These are phyloP conservation scores for Coelastrella sp. DNA, from an alignment of 139 green algal species.

Conservation along the genomic window DNA sequence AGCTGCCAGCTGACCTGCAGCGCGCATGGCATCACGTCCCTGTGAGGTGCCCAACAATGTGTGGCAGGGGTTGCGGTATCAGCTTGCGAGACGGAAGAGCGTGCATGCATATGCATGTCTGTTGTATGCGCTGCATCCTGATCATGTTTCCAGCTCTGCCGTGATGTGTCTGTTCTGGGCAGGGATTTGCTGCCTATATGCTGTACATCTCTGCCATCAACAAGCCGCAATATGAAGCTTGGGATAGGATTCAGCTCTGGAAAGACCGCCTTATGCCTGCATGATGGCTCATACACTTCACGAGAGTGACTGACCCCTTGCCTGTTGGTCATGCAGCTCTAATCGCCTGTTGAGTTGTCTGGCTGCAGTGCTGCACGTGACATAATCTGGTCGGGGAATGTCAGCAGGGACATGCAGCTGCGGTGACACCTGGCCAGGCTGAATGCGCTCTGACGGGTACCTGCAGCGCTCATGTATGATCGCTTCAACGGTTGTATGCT, in stretches of 20 bases:
- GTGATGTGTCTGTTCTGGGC: too few species aligned
- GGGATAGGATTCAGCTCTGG: too few species aligned
- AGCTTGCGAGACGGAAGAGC: too few species aligned
- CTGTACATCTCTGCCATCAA: too few species aligned
- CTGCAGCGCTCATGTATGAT: not conserved
- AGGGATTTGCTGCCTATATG: too few species aligned
- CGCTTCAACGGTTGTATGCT: too few species aligned
- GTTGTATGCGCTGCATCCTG: not conserved
- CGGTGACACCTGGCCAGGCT: conserved; percentile 55
- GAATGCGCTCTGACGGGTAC: conserved; percentile 32
- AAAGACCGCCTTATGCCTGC: too few species aligned
- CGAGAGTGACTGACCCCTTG: not conserved
- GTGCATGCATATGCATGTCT: not conserved
- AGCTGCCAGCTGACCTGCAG: conserved; percentile 86
- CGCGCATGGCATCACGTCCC: conserved; percentile 86
- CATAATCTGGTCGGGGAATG: conserved; percentile 84
- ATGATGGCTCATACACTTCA: too few species aligned
- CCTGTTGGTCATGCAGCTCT: conserved; percentile 37
- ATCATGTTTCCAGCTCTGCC: too few species aligned
- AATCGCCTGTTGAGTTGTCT: not conserved
- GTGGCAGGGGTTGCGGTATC: too few species aligned
- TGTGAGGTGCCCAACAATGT: conserved; percentile 29
- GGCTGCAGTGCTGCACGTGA: not conserved
- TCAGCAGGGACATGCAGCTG: conserved; percentile 72
- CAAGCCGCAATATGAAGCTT: too few species aligned